Base-by-base conservation (phyloP, 352 stramenopile genomes). In the Pythium grandisporangium region DNA sequence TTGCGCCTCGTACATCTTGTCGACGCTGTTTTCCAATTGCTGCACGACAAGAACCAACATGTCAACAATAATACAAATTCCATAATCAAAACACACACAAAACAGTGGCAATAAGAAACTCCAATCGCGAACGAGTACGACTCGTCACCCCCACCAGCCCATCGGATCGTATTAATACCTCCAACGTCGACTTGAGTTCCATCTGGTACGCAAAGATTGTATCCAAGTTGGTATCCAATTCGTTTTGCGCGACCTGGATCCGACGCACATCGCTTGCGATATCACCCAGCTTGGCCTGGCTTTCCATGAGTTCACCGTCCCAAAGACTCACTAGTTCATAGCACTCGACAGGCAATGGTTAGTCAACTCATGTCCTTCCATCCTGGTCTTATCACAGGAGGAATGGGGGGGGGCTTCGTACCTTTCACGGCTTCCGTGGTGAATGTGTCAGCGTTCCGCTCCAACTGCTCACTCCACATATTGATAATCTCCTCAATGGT, bases 401-500 rank as follows among this genome's bases (percentile, higher is more conserved):
- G n/a, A n/a, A n/a, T n/a, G n/a, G n/a, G n/a, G n/a, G n/a, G n/a
- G n/a, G n/a, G n/a, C n/a, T n/a, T n/a, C n/a, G 30, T 49, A 88
- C 77, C 78, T 69, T 89, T 89, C 11, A 93, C 80, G 33, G 80
- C 80, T 66, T 93, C 80, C 5, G 70, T 93, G 2, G 80, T 93
- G 53, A 93, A 93, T 14, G 80, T 85, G 38, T 88, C 79, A 2
- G 73, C 80, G 26, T 93, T 89, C 13, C 71, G 69, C 45, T 93
- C 80, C 1, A 93, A 51, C 44, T 93, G 77, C 57, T 93, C 80
- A 33, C 80, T 91, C 80, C 80, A 93, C 60, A 87, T 77, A 51
- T 93, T 93, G 56, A 93, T 93, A 40, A 93, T 91, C 51, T 93
- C 77, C 68, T 93, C 80, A 22, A 93, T 84, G 1, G 77, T 93